phyloP scores from a whole-genome alignment of 345 rosid genomes.

The Raphanus sativus region DNA sequence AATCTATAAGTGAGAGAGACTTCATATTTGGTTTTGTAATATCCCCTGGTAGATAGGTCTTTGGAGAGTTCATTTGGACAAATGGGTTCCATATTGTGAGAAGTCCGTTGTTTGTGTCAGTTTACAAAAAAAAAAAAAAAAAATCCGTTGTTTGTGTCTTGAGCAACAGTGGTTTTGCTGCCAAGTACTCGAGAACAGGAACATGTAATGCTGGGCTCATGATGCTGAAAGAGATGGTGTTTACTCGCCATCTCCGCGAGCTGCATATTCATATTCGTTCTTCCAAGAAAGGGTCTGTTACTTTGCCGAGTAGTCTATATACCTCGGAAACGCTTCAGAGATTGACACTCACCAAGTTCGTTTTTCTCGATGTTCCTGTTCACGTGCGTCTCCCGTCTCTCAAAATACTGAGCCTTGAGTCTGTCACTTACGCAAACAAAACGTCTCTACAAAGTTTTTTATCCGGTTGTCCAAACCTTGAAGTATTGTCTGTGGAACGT shows the following conservation, averaged over 20 bases:
- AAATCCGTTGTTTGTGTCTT: no score
- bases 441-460: not conserved
- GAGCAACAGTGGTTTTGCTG: no score
- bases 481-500: not conserved
- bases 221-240: no score
- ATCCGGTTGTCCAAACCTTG: constrained; percentile 14
- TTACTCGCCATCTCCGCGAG: not conserved
- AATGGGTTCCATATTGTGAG: no score
- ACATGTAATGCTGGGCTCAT: no score
- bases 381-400: constrained; percentile 11
- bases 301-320: constrained; percentile 13
- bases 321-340: constrained; percentile 3
- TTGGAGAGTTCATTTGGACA: no score
- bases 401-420: not conserved
- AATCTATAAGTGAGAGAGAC: not conserved
- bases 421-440: not conserved
- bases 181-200: no score
- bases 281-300: not conserved
- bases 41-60: no score
- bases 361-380: constrained; percentile 3
- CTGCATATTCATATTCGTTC: not conserved
- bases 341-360: not conserved
- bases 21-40: no score
- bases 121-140: no score
- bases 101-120: no score